Evolutionary conservation across 208 protist species (phyloP).

Genomic region (Lotmaria passim): DNA sequence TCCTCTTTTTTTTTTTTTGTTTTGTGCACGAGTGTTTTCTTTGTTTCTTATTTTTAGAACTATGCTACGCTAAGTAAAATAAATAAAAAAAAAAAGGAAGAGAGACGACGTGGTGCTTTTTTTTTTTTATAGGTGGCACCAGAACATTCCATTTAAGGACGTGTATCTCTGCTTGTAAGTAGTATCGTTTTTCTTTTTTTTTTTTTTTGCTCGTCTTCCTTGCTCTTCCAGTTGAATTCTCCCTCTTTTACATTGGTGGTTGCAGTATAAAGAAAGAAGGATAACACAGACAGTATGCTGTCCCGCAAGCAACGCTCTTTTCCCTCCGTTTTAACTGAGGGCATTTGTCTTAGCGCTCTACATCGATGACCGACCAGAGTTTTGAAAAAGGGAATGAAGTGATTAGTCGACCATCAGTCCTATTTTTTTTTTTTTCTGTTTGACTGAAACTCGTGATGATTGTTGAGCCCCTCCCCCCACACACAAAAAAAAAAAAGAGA

Average conservation of each 20-base stretch:
- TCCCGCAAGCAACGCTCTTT: neutral
- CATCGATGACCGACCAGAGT: constrained; percentile 5
- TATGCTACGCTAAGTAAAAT: constrained; percentile 10
- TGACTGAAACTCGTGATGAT: no score
- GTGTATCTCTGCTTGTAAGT: constrained; percentile 10
- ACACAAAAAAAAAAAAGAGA: neutral
- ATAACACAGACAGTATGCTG: neutral
- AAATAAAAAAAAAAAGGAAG: constrained; percentile 2
- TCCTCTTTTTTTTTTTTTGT: constrained; percentile 7
- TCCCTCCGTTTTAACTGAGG: neutral
- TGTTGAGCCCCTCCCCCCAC: no score
- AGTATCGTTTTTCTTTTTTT: constrained; percentile 10
- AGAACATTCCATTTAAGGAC: constrained; percentile 23
- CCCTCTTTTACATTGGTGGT: neutral
- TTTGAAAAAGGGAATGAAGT: neutral
- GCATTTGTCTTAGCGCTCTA: constrained; percentile 8
- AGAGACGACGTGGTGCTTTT: no score
- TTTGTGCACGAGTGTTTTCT: no score
- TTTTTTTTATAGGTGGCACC: constrained; percentile 9
- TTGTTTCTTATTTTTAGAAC: neutral
- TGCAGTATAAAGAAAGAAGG: neutral
- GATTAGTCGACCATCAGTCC: neutral
- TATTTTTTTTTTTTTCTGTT: neutral
- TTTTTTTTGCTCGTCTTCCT: constrained; percentile 5
- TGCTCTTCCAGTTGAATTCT: neutral